Conservation (phyloP, 805 yeast species). For the Candida easanensis region DNA sequence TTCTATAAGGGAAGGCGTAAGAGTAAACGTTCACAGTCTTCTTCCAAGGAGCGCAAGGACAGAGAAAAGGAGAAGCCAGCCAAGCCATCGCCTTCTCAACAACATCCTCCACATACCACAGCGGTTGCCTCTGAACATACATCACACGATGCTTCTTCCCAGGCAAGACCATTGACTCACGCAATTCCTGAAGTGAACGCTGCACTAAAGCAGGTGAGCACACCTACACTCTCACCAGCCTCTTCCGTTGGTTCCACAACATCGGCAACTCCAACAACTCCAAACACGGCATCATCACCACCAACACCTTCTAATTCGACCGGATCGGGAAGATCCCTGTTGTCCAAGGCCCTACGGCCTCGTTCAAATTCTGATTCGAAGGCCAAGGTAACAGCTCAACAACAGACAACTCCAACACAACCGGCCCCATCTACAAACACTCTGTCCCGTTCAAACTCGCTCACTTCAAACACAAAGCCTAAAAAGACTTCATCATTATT, state of each 20-base stretch:
- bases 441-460: slow-evolving; percentile 21
- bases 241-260: slow-evolving; percentile 17
- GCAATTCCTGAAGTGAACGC: background rate
- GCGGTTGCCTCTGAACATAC: background rate
- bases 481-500: slow-evolving; percentile 27
- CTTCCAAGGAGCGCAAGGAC: slow-evolving; percentile 16
- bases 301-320: slow-evolving; percentile 12
- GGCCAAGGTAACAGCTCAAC: slow-evolving; percentile 2
- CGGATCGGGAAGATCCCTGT: slow-evolving; percentile 15
- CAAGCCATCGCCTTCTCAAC: background rate
- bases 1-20: slow-evolving; percentile 73
- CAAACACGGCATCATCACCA: slow-evolving; percentile 17
- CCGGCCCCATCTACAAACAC: background rate
- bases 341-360: slow-evolving; percentile 26
- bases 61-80: slow-evolving; percentile 10
- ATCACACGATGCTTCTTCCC: background rate
- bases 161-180: background rate
- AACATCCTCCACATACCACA: background rate
- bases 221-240: slow-evolving; percentile 10
- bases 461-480: slow-evolving; percentile 19
- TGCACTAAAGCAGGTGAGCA: background rate
- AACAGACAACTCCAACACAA: slow-evolving; percentile 2
- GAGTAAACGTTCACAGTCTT: slow-evolving; percentile 27
- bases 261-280: slow-evolving; percentile 10
- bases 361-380: slow-evolving; percentile 26